phyloP scores from a whole-genome alignment of 306 rosid genomes.

The Trifolium repens region DNA sequence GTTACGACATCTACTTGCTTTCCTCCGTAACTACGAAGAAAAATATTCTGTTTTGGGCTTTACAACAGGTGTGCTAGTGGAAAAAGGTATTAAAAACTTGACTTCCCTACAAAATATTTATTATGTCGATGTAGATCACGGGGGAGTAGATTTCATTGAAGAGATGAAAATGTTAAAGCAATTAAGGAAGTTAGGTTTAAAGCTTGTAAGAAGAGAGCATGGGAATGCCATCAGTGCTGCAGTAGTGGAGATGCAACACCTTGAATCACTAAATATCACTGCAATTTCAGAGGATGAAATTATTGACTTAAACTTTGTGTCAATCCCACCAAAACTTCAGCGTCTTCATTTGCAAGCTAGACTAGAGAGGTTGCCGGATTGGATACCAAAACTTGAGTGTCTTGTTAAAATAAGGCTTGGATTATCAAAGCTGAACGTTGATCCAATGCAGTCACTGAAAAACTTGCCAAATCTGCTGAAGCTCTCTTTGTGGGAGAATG shows the following conservation, averaged over 20 bases:
- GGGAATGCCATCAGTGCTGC: background rate
- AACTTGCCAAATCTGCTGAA: slow-evolving; percentile 1
- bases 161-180: background rate
- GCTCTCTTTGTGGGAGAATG: background rate
- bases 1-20: background rate
- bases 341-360: slow-evolving; percentile 3
- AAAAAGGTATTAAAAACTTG: slow-evolving; percentile 13
- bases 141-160: slow-evolving; percentile 1
- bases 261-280: slow-evolving; percentile 10
- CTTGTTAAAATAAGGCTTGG: slow-evolving; percentile 1
- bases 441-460: background rate
- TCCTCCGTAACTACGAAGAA: background rate
- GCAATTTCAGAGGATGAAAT: background rate
- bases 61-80: background rate
- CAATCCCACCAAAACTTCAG: background rate
- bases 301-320: slow-evolving; percentile 21
- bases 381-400: slow-evolving; percentile 8
- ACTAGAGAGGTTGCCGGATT: slow-evolving; percentile 11
- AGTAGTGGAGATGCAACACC: background rate
- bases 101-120: background rate
- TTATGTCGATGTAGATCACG: slow-evolving; percentile 4
- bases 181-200: background rate
- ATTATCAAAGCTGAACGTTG: slow-evolving; percentile 4
- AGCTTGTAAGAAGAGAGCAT: background rate
- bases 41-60: background rate